Conservation (phyloP, 805 yeast genomes). For the Maudiozyma bulderi region DNA sequence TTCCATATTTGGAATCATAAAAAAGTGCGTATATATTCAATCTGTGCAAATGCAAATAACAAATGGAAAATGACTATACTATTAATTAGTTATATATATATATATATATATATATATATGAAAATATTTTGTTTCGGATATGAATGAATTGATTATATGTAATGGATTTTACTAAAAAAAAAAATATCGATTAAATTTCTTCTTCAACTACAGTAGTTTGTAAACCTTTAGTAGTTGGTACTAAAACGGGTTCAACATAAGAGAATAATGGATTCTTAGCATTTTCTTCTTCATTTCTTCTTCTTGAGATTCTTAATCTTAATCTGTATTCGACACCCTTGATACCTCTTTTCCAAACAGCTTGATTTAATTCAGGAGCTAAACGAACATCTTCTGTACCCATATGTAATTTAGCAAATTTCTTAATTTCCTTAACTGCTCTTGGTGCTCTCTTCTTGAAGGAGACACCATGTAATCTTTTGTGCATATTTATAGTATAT, state of each 20-base stretch:
- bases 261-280: slow-evolving; percentile 97
- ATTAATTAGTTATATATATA: too few relatives aligned
- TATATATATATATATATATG: too few relatives aligned
- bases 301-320: slow-evolving; percentile 97
- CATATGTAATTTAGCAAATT: slow-evolving; percentile 97
- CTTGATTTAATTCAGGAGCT: slow-evolving; percentile 97
- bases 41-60: not conserved
- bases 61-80: too few relatives aligned
- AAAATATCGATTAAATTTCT: slow-evolving; percentile 33
- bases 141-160: too few relatives aligned
- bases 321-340: slow-evolving; percentile 97
- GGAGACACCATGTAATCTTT: slow-evolving; percentile 96
- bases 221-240: slow-evolving; percentile 93
- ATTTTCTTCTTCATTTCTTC: slow-evolving; percentile 99
- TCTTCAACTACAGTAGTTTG: slow-evolving; percentile 93
- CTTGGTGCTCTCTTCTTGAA: slow-evolving; percentile 99
- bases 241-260: slow-evolving; percentile 93
- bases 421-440: slow-evolving; percentile 98
- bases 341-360: slow-evolving; percentile 98
- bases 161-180: too few relatives aligned
- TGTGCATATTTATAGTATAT: slow-evolving; percentile 99
- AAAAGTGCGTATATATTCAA: not conserved
- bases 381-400: slow-evolving; percentile 98
- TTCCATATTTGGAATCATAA: slow-evolving; percentile 27
- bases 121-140: too few relatives aligned